Evolutionary conservation across 441 rosid species (phyloP).

Genomic region (Croton laevigatus): DNA sequence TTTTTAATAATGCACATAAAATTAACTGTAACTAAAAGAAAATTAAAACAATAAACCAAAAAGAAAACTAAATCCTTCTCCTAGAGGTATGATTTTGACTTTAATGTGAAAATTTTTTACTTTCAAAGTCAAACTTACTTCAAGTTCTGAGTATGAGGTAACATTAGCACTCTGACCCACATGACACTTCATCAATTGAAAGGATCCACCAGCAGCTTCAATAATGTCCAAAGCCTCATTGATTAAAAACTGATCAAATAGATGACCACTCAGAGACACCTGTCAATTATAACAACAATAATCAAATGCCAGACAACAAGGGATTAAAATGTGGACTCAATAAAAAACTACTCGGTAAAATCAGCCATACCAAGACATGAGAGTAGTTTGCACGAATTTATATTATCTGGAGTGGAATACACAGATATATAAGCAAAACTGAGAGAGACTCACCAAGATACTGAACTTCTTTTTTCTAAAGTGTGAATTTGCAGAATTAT

Average conservation of each 20-base stretch:
- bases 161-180: conserved; percentile 75
- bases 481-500: conserved; percentile 30
- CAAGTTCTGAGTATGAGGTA: conserved; percentile 81
- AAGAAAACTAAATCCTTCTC: background rate
- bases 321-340: conserved; percentile 1
- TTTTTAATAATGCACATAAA: background rate
- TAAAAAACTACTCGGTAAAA: background rate
- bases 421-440: conserved; percentile 10
- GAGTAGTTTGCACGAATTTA: conserved; percentile 6
- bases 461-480: conserved; percentile 54
- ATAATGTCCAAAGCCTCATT: conserved; percentile 94
- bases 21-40: conserved; percentile 4
- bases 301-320: conserved; percentile 9
- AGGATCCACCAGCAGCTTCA: conserved; percentile 87
- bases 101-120: conserved; percentile 3
- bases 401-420: conserved; percentile 12
- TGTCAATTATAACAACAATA: conserved; percentile 32
- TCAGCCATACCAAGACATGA: background rate
- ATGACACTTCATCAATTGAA: conserved; percentile 82
- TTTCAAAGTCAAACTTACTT: conserved; percentile 47
- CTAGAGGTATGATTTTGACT: background rate
- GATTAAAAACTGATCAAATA: conserved; percentile 86
- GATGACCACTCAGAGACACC: conserved; percentile 94
- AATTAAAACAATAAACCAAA: background rate
- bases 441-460: conserved; percentile 53